Percentiles rank a stretch among this genome's conserved stretches.
Evolutionary conservation across 75 land plant genomes (phyloP).

Genomic region (Selaginella moellendorffii): DNA sequence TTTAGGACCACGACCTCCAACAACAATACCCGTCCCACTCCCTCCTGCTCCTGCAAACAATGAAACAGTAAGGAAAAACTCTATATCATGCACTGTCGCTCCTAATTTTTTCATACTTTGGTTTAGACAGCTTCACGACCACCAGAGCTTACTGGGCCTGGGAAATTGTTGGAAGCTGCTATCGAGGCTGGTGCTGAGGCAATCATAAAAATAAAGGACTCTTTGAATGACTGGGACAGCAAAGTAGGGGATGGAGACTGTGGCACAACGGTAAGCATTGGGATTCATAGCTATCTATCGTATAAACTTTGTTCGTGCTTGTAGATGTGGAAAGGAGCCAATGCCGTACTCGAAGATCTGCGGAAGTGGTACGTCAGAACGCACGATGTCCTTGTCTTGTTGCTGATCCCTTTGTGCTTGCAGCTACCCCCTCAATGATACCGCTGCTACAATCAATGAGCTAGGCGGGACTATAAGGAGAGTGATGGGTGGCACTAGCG

Average conservation of each 20-base stretch:
- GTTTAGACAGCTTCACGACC: constrained; percentile 52
- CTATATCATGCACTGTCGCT: background rate
- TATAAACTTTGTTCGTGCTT: background rate
- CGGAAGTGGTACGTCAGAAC: constrained; percentile 36
- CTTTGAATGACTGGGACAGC: constrained; percentile 79
- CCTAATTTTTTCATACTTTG: background rate
- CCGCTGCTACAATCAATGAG: constrained; percentile 76
- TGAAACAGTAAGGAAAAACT: constrained; percentile 18
- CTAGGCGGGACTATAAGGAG: constrained; percentile 67
- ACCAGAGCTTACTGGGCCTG: constrained; percentile 42
- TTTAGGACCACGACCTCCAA: constrained; percentile 84
- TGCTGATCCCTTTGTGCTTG: constrained; percentile 1
- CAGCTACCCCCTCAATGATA: constrained; percentile 94
- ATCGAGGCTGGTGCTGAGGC: constrained; percentile 77
- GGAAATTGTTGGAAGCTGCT: constrained; percentile 53
- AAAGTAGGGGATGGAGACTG: constrained; percentile 97
- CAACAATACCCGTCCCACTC: constrained; percentile 81
- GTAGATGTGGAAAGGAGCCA: constrained; percentile 84
- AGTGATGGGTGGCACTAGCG: constrained; percentile 97
- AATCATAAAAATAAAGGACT: constrained; percentile 43
- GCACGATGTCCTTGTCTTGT: background rate
- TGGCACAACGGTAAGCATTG: constrained; percentile 66
- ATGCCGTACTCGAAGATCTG: constrained; percentile 75
- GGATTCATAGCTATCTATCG: background rate
- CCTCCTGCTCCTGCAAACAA: constrained; percentile 36